Conservation (phyloP, 2,329 filamentous ascomycete species). For the Fusarium lyarnte region DNA sequence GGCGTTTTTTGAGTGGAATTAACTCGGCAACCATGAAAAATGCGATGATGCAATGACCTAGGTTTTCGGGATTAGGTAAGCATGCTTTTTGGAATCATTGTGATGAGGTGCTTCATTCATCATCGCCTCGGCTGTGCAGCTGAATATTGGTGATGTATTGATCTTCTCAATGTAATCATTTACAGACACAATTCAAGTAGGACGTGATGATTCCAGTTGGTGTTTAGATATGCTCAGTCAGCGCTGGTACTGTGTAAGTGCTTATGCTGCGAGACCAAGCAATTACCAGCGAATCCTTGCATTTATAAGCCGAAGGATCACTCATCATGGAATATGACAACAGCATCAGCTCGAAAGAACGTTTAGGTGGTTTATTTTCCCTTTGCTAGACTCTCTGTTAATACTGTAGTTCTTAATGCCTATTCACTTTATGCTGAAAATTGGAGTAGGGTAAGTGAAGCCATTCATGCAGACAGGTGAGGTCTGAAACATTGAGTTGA, state of each 20-base stretch:
- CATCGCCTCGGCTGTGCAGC: background rate
- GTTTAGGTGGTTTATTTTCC: fast-evolving
- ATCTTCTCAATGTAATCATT: background rate
- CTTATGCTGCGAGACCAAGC: background rate
- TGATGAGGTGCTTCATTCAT: background rate
- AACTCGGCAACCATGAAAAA: constrained; percentile 4
- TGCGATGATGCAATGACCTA: constrained; percentile 41
- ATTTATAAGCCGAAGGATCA: background rate
- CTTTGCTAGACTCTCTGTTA: fast-evolving
- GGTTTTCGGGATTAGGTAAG: constrained; percentile 12
- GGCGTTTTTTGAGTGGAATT: constrained; percentile 17
- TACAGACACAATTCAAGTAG: background rate
- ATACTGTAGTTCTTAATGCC: background rate
- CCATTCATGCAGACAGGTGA: background rate
- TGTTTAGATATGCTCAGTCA: constrained; percentile 1
- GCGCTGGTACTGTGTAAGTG: background rate
- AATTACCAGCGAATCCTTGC: background rate
- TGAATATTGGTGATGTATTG: background rate
- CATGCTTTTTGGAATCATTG: constrained; percentile 17
- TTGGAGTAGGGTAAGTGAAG: background rate
- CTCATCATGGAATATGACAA: background rate
- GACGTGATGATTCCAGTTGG: background rate
- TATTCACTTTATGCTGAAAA: too few relatives aligned
- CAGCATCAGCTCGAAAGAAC: background rate
- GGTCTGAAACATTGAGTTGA: background rate